Evolutionary conservation across 176 grass and related monocot genomes (phyloP).

Genomic region (Cenchrus fungigraminus): DNA sequence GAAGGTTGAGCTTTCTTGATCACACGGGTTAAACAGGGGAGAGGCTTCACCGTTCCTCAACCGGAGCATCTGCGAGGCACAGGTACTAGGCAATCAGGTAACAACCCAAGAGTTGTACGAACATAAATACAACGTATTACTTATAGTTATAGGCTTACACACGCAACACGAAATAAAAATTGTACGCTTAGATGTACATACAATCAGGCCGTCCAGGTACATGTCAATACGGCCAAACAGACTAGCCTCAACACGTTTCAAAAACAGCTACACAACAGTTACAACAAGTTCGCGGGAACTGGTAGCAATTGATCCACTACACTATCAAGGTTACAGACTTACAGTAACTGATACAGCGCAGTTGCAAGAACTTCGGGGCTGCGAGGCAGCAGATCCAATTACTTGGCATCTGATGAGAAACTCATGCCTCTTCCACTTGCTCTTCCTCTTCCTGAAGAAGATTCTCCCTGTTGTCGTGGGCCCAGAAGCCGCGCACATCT

Average conservation of each 20-base stretch:
- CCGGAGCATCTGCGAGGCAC: neutral
- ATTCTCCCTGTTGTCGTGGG: conserved; percentile 98
- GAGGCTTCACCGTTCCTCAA: neutral
- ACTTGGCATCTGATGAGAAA: neutral
- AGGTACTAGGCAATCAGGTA: neutral
- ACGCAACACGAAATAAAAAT: neutral
- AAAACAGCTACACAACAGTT: neutral
- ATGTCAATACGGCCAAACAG: neutral
- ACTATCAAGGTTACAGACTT: conserved; percentile 30
- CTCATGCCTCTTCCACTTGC: conserved; percentile 81
- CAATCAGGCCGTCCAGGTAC: neutral
- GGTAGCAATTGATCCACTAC: conserved; percentile 9
- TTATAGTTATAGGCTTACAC: neutral
- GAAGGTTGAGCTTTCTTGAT: too few species aligned
- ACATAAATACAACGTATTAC: neutral
- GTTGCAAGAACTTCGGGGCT: neutral
- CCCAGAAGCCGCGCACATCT: conserved; percentile 96
- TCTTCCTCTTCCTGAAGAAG: conserved; percentile 99
- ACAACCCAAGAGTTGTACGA: neutral
- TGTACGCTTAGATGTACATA: conserved; percentile 3
- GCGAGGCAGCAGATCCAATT: neutral
- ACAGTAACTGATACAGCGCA: neutral
- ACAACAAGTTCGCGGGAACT: conserved; percentile 20
- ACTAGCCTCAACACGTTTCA: neutral
- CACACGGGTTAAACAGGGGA: neutral